These are phyloP conservation scores for Spatholobus suberectus DNA, from an alignment of 306 rosid genomes.

Conservation along the genomic window DNA sequence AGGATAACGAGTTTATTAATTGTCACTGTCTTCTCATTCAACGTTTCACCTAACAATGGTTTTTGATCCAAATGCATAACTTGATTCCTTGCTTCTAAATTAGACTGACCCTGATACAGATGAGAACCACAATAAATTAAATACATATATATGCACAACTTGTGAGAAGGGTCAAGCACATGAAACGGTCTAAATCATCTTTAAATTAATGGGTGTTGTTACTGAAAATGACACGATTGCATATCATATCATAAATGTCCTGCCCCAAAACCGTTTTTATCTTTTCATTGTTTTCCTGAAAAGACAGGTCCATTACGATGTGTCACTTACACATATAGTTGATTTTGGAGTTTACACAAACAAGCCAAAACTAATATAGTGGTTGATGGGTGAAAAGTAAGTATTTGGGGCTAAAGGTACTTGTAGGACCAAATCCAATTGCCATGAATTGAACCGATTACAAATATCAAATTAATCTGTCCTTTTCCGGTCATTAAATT, in stretches of 20 bases:
- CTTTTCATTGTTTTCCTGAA: constrained; percentile 35
- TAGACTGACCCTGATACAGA: constrained; percentile 33
- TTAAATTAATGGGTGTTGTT: constrained; percentile 48
- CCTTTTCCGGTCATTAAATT: constrained; percentile 37
- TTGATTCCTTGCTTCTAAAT: constrained; percentile 51
- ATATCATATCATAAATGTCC: constrained; percentile 17
- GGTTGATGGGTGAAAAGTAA: constrained; percentile 51
- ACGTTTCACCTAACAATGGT: constrained; percentile 56
- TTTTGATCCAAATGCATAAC: constrained; percentile 32
- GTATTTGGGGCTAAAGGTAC: constrained; percentile 39
- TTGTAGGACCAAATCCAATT: constrained; percentile 47
- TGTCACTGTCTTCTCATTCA: constrained; percentile 45
- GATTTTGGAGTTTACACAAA: constrained; percentile 3
- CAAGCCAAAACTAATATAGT: constrained; percentile 38
- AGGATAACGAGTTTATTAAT: constrained; percentile 24
- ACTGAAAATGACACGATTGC: constrained; percentile 49
- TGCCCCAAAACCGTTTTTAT: constrained; percentile 21
- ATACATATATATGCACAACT: not conserved
- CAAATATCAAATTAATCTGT: constrained; percentile 29
- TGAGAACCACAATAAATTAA: constrained; percentile 34
- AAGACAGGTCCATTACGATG: constrained; percentile 42
- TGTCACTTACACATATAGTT: constrained; percentile 17
- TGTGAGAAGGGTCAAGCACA: constrained; percentile 49
- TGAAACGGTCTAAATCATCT: constrained; percentile 48
- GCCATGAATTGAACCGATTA: constrained; percentile 19